These are phyloP conservation scores for Cyclotella sp. DNA, from an alignment of 108 stramenopile species.

Conservation along the genomic window DNA sequence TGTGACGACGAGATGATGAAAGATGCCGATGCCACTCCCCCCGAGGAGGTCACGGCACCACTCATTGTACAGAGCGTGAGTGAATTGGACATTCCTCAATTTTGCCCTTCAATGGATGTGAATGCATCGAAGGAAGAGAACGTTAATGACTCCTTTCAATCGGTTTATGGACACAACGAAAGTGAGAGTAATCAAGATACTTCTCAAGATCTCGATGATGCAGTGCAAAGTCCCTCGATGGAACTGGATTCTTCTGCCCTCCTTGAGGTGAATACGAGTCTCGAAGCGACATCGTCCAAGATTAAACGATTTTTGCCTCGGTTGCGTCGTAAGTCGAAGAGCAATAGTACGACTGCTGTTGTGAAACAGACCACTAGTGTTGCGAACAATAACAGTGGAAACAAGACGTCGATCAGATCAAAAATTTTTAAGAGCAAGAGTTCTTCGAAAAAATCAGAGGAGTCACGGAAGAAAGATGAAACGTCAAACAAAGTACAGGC, in stretches of 20 bases:
- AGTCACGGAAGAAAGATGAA: too few relatives aligned
- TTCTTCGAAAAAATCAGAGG: too few relatives aligned
- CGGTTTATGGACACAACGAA: neutral
- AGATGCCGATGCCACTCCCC: neutral
- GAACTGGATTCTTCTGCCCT: neutral
- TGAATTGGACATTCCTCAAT: conserved; percentile 1
- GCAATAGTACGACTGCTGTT: neutral
- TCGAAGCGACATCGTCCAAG: neutral
- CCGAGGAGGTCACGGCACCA: neutral
- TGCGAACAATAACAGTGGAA: too few relatives aligned
- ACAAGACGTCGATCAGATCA: too few relatives aligned
- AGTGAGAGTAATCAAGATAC: neutral
- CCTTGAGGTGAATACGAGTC: neutral
- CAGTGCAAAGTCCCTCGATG: neutral
- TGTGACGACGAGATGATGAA: neutral
- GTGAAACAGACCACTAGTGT: neutral
- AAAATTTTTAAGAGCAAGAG: too few relatives aligned
- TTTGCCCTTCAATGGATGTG: neutral
- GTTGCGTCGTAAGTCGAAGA: neutral
- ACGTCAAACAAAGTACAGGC: too few relatives aligned
- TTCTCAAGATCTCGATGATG: too few relatives aligned
- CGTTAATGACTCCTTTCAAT: neutral
- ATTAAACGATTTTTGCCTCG: conserved; percentile 3
- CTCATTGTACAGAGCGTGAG: conserved; percentile 3
- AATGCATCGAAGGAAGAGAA: neutral